These are phyloP conservation scores for Lepidium didymum DNA, from an alignment of 345 rosid genomes.

Conservation along the genomic window DNA sequence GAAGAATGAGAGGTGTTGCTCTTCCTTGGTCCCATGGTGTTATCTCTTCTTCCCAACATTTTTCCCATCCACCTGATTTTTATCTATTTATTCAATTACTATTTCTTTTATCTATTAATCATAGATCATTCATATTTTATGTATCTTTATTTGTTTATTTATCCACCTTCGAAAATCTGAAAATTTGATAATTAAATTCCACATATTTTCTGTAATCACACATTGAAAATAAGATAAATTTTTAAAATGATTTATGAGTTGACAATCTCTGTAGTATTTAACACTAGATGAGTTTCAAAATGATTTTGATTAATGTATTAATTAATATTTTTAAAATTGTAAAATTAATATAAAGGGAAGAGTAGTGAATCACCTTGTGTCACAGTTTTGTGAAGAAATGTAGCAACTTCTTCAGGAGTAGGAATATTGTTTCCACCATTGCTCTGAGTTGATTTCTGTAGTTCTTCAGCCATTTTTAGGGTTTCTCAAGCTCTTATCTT, in stretches of 20 bases:
- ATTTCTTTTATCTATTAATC: neutral
- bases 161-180: neutral
- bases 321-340: neutral
- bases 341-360: neutral
- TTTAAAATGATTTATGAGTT: no score
- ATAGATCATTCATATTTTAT: neutral
- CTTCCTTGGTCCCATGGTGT: constrained; percentile 36
- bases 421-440: constrained; percentile 24
- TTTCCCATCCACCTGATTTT: constrained; percentile 30
- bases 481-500: neutral
- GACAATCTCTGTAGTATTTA: no score
- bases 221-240: neutral
- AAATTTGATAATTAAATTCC: neutral
- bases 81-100: neutral
- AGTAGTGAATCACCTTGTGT: constrained; percentile 7
- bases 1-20: constrained; percentile 30
- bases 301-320: neutral
- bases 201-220: neutral
- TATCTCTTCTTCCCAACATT: constrained; percentile 31
- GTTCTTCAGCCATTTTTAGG: constrained; percentile 20
- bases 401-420: constrained; percentile 30
- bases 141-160: neutral
- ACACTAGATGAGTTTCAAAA: neutral
- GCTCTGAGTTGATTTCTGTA: neutral
- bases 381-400: constrained; percentile 26